Evolutionary conservation across 2,329 filamentous ascomycete species (phyloP).

Genomic region (Beauveria sp.): DNA sequence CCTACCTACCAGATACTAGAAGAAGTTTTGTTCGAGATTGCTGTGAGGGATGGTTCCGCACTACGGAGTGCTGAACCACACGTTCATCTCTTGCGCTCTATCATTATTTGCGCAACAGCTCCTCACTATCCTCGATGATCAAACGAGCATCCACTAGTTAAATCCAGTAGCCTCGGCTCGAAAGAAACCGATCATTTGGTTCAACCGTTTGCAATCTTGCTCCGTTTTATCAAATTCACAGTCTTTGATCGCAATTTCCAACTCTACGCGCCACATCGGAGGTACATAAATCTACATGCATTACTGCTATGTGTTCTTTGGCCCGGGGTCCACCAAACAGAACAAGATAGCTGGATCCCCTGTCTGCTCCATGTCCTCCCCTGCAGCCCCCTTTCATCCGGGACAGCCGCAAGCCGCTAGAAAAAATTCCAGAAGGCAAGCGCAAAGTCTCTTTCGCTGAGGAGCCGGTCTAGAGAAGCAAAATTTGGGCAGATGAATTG

Average conservation of each 20-base stretch:
- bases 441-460: not conserved
- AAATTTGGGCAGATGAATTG: not conserved
- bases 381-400: constrained; percentile 5
- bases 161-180: not conserved
- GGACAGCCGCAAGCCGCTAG: not conserved
- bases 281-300: constrained; percentile 4
- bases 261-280: constrained; percentile 6
- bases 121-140: not conserved
- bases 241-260: not conserved
- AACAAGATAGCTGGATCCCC: not conserved
- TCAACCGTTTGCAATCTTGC: not conserved
- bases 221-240: not conserved
- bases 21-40: too few species aligned
- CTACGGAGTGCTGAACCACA: not conserved
- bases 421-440: not conserved
- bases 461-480: not conserved
- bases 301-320: not conserved
- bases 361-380: constrained; percentile 2
- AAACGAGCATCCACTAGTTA: not conserved
- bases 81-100: not conserved
- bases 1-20: not conserved
- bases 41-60: too few species aligned
- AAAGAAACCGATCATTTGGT: not conserved
- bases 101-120: not conserved
- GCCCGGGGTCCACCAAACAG: constrained; percentile 1